A percentile compares a stretch with the other conserved stretches of the same genome.
These are phyloP conservation scores for Cronartium ribicola DNA, from an alignment of 1,284 basidiomycete species.

Conservation along the genomic window DNA sequence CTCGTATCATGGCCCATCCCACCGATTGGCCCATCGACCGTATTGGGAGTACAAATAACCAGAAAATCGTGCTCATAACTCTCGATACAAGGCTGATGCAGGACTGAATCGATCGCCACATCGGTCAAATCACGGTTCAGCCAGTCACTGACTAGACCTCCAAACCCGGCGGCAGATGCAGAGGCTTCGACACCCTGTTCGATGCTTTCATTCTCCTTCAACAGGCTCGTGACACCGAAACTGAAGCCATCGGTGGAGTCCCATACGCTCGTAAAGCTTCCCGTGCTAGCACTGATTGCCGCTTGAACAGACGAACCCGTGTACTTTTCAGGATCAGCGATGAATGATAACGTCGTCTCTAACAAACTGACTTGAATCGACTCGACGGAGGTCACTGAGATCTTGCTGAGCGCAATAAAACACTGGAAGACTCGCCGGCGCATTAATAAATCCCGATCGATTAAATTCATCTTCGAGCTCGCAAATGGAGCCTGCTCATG, in stretches of 20 bases:
- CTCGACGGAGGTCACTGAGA: conserved; percentile 65
- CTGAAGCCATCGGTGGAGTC: conserved; percentile 80
- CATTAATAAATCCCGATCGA: conserved; percentile 75
- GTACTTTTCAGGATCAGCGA: conserved; percentile 69
- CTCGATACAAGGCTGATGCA: conserved; percentile 39
- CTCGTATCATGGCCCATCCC: conserved; percentile 10
- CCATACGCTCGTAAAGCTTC: conserved; percentile 81
- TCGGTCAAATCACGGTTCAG: conserved; percentile 39
- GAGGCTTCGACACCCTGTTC: conserved; percentile 8
- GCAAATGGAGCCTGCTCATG: conserved; percentile 28
- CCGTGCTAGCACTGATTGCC: conserved; percentile 80
- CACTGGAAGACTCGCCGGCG: conserved; percentile 83
- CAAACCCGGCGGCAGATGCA: not conserved
- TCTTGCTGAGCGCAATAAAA: conserved; percentile 73
- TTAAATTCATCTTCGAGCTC: conserved; percentile 58
- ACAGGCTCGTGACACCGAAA: conserved; percentile 77
- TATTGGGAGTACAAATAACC: conserved; percentile 32
- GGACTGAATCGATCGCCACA: conserved; percentile 25
- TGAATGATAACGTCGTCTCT: conserved; percentile 75
- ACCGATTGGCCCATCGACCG: conserved; percentile 23
- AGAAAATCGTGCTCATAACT: conserved; percentile 39
- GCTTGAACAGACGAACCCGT: conserved; percentile 81
- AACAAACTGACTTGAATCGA: conserved; percentile 72
- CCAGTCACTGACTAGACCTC: conserved; percentile 29
- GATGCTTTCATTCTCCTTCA: conserved; percentile 49